Conservation (phyloP, 2,329 filamentous ascomycete species). For the Nemania bipapillata region DNA sequence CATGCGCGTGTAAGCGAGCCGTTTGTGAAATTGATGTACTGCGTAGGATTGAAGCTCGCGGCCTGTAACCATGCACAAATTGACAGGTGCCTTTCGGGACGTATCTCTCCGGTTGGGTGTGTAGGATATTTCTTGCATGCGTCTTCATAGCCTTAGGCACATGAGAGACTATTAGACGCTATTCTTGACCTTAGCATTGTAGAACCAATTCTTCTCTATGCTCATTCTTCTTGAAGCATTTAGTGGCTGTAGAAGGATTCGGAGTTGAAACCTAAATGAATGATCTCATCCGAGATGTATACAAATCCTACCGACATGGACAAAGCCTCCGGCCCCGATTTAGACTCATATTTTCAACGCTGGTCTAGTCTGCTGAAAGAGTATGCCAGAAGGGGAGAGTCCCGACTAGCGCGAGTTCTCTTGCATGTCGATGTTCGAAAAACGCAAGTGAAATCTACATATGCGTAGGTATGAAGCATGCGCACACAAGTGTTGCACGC, state of each 20-base stretch:
- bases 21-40: neutral
- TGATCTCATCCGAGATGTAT: neutral
- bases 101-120: neutral
- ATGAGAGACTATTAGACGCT: neutral
- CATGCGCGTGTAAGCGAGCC: constrained; percentile 15
- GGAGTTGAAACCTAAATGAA: neutral
- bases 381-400: neutral
- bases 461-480: neutral
- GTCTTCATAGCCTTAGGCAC: neutral
- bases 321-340: neutral
- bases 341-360: neutral
- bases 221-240: neutral
- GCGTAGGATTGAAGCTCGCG: neutral
- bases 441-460: neutral
- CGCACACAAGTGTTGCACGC: neutral
- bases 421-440: neutral
- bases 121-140: neutral
- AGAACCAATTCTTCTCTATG: neutral
- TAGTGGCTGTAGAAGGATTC: neutral
- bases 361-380: neutral
- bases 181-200: neutral
- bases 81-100: neutral
- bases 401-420: neutral
- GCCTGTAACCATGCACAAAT: neutral
- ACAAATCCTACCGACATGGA: neutral